Evolutionary conservation across 106 monocot species (phyloP).

Genomic region (Dendrobium huoshanense): DNA sequence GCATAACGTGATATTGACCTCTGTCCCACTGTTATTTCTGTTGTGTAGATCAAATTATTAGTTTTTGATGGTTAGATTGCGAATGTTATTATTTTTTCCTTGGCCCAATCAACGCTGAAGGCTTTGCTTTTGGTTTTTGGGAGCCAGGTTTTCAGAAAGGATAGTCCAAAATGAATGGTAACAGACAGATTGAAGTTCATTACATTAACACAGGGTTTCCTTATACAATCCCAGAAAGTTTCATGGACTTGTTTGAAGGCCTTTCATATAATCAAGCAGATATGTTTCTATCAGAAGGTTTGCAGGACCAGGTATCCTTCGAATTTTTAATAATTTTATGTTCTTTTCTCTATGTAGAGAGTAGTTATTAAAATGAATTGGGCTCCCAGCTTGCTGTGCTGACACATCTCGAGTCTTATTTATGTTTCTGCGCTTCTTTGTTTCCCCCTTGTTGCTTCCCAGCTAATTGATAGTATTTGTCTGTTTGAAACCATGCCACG

Average conservation of each 20-base stretch:
- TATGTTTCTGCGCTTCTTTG: background rate
- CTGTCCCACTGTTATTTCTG: background rate
- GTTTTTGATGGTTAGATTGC: background rate
- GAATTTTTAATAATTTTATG: background rate
- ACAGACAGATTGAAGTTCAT: slow-evolving; percentile 37
- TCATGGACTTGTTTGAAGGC: slow-evolving; percentile 61
- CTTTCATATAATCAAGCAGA: slow-evolving; percentile 48
- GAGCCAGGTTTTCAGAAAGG: background rate
- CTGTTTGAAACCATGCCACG: background rate
- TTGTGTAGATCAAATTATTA: background rate
- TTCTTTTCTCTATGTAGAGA: background rate
- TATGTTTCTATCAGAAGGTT: slow-evolving; percentile 44
- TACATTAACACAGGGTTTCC: slow-evolving; percentile 49
- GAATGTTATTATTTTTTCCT: background rate
- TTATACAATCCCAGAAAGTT: slow-evolving; percentile 42
- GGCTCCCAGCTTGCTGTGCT: background rate
- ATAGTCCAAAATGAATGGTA: slow-evolving; percentile 18
- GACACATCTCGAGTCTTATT: background rate
- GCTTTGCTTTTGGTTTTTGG: background rate
- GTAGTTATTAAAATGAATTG: background rate
- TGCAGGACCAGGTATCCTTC: slow-evolving; percentile 44
- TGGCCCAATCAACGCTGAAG: background rate
- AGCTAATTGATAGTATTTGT: background rate
- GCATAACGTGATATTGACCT: too few species aligned
- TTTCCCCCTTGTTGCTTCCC: background rate